Evolutionary conservation across 805 yeast genomes (phyloP), one percentile per base, ranked within the genome.

Genomic region (Lachancea meyersii): DNA sequence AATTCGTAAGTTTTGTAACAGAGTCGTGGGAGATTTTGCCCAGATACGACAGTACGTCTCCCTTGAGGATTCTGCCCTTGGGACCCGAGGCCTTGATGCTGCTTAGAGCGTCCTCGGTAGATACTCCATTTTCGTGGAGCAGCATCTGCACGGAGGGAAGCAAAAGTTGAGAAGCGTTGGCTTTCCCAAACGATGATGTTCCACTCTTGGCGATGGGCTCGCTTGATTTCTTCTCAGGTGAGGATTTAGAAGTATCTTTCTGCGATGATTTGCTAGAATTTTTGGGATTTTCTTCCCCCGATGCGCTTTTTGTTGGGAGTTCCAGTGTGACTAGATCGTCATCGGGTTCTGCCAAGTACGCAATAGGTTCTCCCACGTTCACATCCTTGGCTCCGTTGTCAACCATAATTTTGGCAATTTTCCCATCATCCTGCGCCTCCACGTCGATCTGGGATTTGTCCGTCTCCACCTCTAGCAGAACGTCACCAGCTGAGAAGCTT

Each of bases 341-440:
- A 27, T 79, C 94, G 1, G 78, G 80, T 52, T 89, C 97, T 10
- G 96, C 97, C 45, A 86, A 52, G 42, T 78, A 79, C 0, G 97
- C 98, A 66, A 91, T 91, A 22, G 95, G 82, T 34, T 74, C 69
- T n/a, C 96, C 96, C 8, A 91, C 97, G 7, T 80, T 76, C 41
- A 91, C 70, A 28, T 80, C 89, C 45, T 77, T 79, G 30, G 77
- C 77, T n/a, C 98, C 98, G 45, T 83, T 80, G 20, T 69, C 71
- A 17, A 58, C 53, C 37, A 77, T 50, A 44, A 93, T 82, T 65
- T 86, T 86, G 58, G 88, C 95, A 61, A 93, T 45, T 22, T 81
- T 68, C 43, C 97, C 98, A 57, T 93, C 97, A 54, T 91, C 98
- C 51, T 75, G 86, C 3, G 96, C 86, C 62, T 85, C 93, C 19